These are phyloP conservation scores for Rhodotorula glutinis DNA, from an alignment of 1,284 basidiomycete species.

Conservation along the genomic window DNA sequence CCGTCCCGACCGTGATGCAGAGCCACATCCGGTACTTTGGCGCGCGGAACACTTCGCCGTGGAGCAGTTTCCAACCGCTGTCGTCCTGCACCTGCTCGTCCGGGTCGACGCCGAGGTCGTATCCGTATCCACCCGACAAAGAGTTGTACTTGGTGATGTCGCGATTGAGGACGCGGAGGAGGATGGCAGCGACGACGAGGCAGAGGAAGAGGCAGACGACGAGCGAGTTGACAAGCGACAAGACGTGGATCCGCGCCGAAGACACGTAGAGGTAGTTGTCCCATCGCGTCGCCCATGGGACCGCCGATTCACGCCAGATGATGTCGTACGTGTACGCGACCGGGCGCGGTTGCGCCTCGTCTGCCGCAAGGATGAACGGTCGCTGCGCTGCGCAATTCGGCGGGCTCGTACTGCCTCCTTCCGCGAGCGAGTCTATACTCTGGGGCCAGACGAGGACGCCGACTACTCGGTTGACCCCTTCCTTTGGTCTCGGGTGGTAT, in stretches of 20 bases:
- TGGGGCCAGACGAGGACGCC: slow-evolving; percentile 85
- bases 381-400: slow-evolving; percentile 24
- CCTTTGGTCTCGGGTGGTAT: slow-evolving; percentile 75
- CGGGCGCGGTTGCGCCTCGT: slow-evolving; percentile 54
- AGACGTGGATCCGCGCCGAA: slow-evolving; percentile 61
- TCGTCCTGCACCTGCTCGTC: slow-evolving; percentile 66
- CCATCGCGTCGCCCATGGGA: slow-evolving; percentile 80
- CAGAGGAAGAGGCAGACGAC: slow-evolving; percentile 76
- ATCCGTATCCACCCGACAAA: neutral
- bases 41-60: slow-evolving; percentile 91
- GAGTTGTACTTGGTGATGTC: slow-evolving; percentile 97
- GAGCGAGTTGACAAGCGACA: slow-evolving; percentile 89
- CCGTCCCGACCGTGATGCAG: slow-evolving; percentile 83
- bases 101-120: slow-evolving; percentile 31
- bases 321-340: slow-evolving; percentile 87
- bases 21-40: slow-evolving; percentile 75
- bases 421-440: slow-evolving; percentile 28
- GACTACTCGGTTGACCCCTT: slow-evolving; percentile 66
- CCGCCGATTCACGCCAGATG: slow-evolving; percentile 62
- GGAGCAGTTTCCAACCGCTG: slow-evolving; percentile 96
- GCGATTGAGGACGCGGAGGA: slow-evolving; percentile 78
- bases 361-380: slow-evolving; percentile 64
- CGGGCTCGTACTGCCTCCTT: neutral
- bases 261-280: slow-evolving; percentile 78
- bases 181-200: slow-evolving; percentile 80